Conservation (phyloP, 2,329 filamentous ascomycete species). For the Paecilomyces sp. region DNA sequence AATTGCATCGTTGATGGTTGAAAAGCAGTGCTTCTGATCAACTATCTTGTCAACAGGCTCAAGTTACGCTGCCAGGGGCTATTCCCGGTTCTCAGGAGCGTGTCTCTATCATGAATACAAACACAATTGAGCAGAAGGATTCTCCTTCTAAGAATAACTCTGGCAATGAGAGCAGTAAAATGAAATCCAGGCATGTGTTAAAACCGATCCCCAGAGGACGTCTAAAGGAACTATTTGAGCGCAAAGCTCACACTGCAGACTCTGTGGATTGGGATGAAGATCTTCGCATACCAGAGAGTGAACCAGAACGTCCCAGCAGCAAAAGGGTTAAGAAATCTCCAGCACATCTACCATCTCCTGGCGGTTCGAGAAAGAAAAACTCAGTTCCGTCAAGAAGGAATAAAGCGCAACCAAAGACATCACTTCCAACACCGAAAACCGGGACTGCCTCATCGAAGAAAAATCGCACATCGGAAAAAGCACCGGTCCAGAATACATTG, state of each 20-base stretch:
- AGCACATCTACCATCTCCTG: conserved; percentile 9
- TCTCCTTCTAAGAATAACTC: not conserved
- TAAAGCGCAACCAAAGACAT: not conserved
- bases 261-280: conserved; percentile 25
- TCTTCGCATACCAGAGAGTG: conserved; percentile 17
- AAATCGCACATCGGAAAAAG: not conserved
- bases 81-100: not conserved
- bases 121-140: not conserved
- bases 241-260: conserved; percentile 8
- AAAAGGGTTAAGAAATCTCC: conserved; percentile 6
- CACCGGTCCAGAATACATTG: not conserved
- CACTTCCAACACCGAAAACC: not conserved
- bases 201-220: not conserved
- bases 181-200: not conserved
- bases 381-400: not conserved
- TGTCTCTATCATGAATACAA: not conserved
- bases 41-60: not conserved
- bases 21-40: not conserved
- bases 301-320: not conserved
- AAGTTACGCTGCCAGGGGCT: not conserved
- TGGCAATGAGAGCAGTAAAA: not conserved
- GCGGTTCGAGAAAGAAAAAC: not conserved
- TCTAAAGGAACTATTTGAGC: not conserved
- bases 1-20: not conserved
- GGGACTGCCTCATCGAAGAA: not conserved